A percentile compares a stretch with the other conserved stretches of the same genome.
These are phyloP conservation scores for Trichomonas vaginalis DNA, from an alignment of 208 protist species.

Conservation along the genomic window DNA sequence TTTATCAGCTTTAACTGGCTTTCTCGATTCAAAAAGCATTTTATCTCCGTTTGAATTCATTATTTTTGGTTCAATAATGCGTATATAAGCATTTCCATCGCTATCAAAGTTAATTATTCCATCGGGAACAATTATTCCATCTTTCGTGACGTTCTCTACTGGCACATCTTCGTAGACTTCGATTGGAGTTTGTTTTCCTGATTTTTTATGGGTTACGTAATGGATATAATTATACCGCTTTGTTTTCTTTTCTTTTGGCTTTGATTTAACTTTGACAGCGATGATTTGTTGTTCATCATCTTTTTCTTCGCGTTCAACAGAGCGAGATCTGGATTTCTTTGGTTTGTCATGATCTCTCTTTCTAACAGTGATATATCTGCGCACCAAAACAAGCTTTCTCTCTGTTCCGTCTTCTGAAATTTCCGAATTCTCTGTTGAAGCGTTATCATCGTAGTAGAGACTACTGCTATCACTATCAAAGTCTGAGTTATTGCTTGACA, in stretches of 20 bases:
- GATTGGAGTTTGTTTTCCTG: not conserved
- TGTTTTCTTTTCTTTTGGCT: not conserved
- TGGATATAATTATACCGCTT: not conserved
- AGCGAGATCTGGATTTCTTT: not conserved
- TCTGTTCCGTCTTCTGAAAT: not conserved
- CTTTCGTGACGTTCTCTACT: not conserved
- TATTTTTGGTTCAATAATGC: not conserved
- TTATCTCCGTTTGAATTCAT: not conserved
- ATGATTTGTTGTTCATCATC: not conserved
- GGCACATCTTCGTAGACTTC: not conserved
- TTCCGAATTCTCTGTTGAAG: not conserved
- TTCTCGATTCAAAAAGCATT: not conserved
- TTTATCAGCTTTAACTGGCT: not conserved
- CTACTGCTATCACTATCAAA: not conserved
- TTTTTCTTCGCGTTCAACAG: not conserved
- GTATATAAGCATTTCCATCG: not conserved
- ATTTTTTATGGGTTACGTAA: not conserved
- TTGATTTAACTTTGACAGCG: not conserved
- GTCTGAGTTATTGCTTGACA: not conserved
- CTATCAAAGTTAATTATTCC: not conserved
- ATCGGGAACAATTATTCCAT: not conserved
- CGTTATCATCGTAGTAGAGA: not conserved
- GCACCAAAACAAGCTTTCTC: not conserved
- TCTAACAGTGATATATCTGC: not conserved
- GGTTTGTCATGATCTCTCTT: not conserved